phyloP scores from a whole-genome alignment of 768 basidiomycete species.

The Mycena capillaripes region DNA sequence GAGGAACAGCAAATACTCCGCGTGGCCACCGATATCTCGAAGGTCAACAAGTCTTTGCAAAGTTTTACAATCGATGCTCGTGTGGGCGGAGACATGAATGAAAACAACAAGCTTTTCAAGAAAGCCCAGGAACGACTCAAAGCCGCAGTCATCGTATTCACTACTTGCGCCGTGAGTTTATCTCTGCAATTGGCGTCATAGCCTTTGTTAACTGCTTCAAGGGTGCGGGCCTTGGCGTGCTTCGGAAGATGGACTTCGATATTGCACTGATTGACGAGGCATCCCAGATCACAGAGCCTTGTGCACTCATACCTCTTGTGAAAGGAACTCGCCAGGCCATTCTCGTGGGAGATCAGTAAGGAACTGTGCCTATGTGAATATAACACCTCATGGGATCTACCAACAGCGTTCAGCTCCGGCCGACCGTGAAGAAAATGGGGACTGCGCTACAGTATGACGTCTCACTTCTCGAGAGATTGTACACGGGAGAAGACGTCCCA shows the following conservation, averaged over 20 bases:
- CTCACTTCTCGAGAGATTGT: constrained; percentile 74
- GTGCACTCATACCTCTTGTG: constrained; percentile 75
- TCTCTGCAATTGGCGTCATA: neutral
- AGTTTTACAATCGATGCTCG: constrained; percentile 75
- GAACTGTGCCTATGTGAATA: neutral
- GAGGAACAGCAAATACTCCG: constrained; percentile 72
- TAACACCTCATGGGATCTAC: neutral
- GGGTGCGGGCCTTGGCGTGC: constrained; percentile 70
- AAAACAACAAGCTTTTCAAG: constrained; percentile 69
- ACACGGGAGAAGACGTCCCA: constrained; percentile 51
- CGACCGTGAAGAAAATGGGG: constrained; percentile 72
- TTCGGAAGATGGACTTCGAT: constrained; percentile 70
- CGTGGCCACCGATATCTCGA: constrained; percentile 75
- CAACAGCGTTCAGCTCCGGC: constrained; percentile 74
- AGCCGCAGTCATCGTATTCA: constrained; percentile 70
- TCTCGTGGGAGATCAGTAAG: constrained; percentile 81
- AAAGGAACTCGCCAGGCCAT: constrained; percentile 72
- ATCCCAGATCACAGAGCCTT: constrained; percentile 78
- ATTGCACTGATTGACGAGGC: constrained; percentile 79
- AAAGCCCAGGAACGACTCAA: constrained; percentile 72
- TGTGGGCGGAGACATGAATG: constrained; percentile 73
- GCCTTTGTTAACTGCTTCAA: neutral
- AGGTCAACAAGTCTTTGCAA: constrained; percentile 70
- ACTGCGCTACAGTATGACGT: constrained; percentile 69
- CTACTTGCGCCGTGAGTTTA: constrained; percentile 68